phyloP scores from a whole-genome alignment of 2,329 filamentous ascomycete species.

The Phyllosticta ampelicida region DNA sequence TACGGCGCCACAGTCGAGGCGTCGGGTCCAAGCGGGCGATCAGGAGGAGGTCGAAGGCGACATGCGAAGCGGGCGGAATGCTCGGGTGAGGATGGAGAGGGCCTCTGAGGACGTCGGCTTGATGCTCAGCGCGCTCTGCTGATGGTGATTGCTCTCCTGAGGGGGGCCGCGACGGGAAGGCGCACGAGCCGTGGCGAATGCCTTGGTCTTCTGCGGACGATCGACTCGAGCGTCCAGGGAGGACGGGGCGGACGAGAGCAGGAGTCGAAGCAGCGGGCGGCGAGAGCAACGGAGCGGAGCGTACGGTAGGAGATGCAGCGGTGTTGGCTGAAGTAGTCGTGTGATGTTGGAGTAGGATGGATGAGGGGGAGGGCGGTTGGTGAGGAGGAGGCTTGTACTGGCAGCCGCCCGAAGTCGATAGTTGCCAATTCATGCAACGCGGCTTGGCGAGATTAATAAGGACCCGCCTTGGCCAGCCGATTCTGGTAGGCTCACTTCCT shows the following conservation, averaged over 20 bases:
- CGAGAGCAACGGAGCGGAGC: not conserved
- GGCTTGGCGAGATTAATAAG: slow-evolving; percentile 11
- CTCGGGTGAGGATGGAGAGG: slow-evolving; percentile 2
- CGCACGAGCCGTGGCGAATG: slow-evolving; percentile 11
- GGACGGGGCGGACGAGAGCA: not conserved
- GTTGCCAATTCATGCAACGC: slow-evolving; percentile 6
- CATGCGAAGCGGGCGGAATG: slow-evolving; percentile 13
- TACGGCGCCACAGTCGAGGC: slow-evolving; percentile 5
- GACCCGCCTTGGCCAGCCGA: not conserved
- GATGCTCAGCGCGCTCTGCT: slow-evolving; percentile 3
- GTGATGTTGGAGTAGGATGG: slow-evolving; percentile 3
- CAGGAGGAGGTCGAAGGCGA: slow-evolving; percentile 5
- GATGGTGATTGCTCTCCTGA: slow-evolving; percentile 14
- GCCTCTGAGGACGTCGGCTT: slow-evolving; percentile 2
- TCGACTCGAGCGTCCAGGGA: not conserved
- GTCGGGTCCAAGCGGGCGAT: slow-evolving; percentile 7
- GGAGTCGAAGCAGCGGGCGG: not conserved
- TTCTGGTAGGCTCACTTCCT: not conserved
- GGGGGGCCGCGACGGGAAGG: slow-evolving; percentile 9
- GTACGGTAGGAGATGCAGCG: slow-evolving; percentile 8
- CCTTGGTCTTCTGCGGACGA: not conserved
- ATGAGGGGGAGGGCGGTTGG: slow-evolving; percentile 3
- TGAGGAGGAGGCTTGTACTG: slow-evolving; percentile 8
- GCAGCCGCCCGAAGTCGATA: slow-evolving; percentile 11
- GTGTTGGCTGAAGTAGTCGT: not conserved